Base-by-base conservation (phyloP, 345 rosid species). In the Brassica carinata region DNA sequence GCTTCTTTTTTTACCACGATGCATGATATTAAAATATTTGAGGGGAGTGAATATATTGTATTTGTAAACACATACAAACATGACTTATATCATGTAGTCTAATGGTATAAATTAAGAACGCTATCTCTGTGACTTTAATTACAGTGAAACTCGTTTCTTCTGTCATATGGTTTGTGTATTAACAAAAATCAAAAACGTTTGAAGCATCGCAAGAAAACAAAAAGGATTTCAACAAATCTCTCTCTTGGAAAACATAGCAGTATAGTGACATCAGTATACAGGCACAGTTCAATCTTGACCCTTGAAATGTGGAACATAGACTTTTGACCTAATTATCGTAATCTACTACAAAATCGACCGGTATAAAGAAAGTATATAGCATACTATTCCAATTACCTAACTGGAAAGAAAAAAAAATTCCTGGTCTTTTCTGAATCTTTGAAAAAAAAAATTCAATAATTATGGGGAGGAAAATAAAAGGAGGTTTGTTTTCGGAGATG, bases 371-470 rank as follows among this genome's bases (percentile, higher is more conserved):
- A 30, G 38, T 11, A 72, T 40, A 23, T 19, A 61, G 45, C 68
- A 62, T 74, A 23, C 8, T 45, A 69, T 63, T 80, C 71, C 75
- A 80, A 11, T 74, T 69, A 74, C 71, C 71, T 7, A 74, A 74
- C 70, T 79, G 64, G 5, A 40, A 7, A 79, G 58, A 62, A 27
- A 6, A 43, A 1, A 45, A 51, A 70, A 40, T 65, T 76, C 69
- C 26, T 76, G 57, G 80, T 76, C 80, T 71, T 81, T 71, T 43
- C n/a, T 76, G 84, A 76, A 81, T 75, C 80, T 76, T 81, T 71
- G 80, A 66, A 81, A 75, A 62, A 7, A 51, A 57, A 75, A 13
- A 26, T 5, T 65, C 73, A 81, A 81, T 76, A 81, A 81, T 76
- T 81, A 77, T 70, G 31, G 77, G 73, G 77, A 75, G 72, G 75